Percentiles rank a stretch among this genome's conserved stretches.
Conservation (phyloP, 2,329 filamentous ascomycete species). For the Berkeleyomyces rouxiae region DNA sequence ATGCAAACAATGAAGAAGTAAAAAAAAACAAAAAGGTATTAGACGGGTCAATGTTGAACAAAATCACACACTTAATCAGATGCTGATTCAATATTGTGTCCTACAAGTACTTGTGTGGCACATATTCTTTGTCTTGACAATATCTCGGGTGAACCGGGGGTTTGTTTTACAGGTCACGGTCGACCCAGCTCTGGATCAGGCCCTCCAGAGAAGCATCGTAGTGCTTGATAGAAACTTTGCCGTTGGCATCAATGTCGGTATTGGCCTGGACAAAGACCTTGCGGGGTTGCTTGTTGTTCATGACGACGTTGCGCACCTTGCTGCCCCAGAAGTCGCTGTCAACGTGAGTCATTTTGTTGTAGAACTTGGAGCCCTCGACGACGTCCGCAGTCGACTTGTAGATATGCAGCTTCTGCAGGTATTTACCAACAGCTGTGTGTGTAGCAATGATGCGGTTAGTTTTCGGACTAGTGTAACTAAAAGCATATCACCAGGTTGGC, state of each 20-base stretch:
- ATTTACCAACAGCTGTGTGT: conserved; percentile 54
- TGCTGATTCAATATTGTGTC: neutral
- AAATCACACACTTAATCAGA: neutral
- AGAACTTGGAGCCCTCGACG: conserved; percentile 59
- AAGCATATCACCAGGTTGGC: conserved; percentile 14
- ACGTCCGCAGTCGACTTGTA: conserved; percentile 86
- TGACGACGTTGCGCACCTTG: conserved; percentile 58
- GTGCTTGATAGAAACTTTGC: conserved; percentile 62
- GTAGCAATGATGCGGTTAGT: conserved; percentile 16
- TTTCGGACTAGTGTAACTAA: neutral
- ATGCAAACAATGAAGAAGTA: neutral
- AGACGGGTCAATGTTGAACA: conserved; percentile 13
- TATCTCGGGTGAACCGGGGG: neutral
- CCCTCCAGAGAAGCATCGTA: conserved; percentile 70
- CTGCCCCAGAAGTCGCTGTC: conserved; percentile 69
- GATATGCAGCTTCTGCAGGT: conserved; percentile 80
- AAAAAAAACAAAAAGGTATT: conserved; percentile 14
- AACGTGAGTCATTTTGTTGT: conserved; percentile 68
- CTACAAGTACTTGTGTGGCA: neutral
- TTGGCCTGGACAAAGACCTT: conserved; percentile 94
- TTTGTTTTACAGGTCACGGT: conserved; percentile 32
- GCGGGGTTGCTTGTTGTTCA: conserved; percentile 63
- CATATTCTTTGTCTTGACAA: too few species aligned
- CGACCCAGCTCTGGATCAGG: conserved; percentile 68
- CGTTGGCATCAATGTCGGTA: conserved; percentile 53